A percentile compares a stretch with the other conserved stretches of the same genome.
phyloP scores from a whole-genome alignment of 768 basidiomycete genomes.

The Auriculariales sp. region DNA sequence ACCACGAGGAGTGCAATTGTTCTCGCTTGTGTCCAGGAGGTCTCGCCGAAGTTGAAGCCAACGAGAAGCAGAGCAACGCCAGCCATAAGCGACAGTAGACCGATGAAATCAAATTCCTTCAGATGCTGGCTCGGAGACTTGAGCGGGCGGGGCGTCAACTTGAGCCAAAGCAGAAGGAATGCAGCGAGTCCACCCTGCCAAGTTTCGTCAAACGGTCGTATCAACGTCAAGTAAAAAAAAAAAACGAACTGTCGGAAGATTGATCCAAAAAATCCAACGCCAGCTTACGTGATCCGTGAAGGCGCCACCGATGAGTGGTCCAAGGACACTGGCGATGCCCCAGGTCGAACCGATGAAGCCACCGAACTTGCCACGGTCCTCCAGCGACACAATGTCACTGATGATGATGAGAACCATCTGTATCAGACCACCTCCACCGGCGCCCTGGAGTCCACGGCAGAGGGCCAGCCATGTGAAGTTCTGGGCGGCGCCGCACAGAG shows the following conservation, averaged over 20 bases:
- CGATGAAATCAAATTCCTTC: conserved; percentile 58
- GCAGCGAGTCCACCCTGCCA: conserved; percentile 15
- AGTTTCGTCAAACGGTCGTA: conserved; percentile 3
- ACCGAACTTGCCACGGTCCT: conserved; percentile 68
- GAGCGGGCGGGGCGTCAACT: conserved; percentile 60
- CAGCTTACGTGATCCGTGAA: conserved; percentile 20
- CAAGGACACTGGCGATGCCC: conserved; percentile 32
- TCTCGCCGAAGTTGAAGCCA: conserved; percentile 60
- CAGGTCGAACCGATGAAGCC: conserved; percentile 69
- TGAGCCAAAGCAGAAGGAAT: conserved; percentile 58
- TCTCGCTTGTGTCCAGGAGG: conserved; percentile 39
- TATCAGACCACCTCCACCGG: conserved; percentile 70
- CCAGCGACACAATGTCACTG: conserved; percentile 68
- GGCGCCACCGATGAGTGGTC: conserved; percentile 17
- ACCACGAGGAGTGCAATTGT: conserved; percentile 51
- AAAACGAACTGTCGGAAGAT: neutral
- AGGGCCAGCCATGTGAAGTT: conserved; percentile 65
- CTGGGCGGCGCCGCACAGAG: conserved; percentile 70
- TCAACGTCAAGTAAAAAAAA: neutral
- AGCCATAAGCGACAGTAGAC: conserved; percentile 43
- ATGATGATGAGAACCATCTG: conserved; percentile 45
- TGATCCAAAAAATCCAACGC: too few relatives aligned
- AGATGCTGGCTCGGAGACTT: conserved; percentile 42
- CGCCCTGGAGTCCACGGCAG: conserved; percentile 65
- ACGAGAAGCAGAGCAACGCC: conserved; percentile 57